These are phyloP conservation scores for Silene vulgaris DNA, from an alignment of 179 eudicot species.

Conservation along the genomic window DNA sequence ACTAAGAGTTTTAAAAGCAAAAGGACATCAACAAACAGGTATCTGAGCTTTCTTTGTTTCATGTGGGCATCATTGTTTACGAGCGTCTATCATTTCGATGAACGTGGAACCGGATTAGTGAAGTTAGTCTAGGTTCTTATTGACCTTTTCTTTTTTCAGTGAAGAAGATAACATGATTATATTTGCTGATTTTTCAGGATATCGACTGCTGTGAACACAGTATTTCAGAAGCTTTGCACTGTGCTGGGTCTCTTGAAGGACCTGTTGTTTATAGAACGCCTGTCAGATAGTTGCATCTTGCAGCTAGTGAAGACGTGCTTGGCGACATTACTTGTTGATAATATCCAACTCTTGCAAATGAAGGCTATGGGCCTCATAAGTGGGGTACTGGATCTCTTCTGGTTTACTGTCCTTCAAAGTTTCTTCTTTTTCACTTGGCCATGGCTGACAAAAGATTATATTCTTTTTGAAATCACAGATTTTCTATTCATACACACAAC, in stretches of 20 bases:
- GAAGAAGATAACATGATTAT: constrained; percentile 18
- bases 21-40: constrained; percentile 63
- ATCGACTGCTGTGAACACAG: constrained; percentile 60
- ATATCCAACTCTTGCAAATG: constrained; percentile 89
- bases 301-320: constrained; percentile 82
- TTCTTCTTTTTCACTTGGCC: constrained; percentile 15
- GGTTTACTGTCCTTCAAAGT: constrained; percentile 18
- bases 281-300: constrained; percentile 93
- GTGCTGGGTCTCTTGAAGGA: constrained; percentile 74
- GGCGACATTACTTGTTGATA: constrained; percentile 83
- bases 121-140: not conserved
- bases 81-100: constrained; percentile 5
- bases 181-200: constrained; percentile 41
- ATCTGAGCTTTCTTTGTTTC: constrained; percentile 13
- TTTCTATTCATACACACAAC: constrained; percentile 67
- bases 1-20: constrained; percentile 57
- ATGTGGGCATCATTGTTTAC: constrained; percentile 3
- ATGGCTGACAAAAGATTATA: constrained; percentile 13
- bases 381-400: constrained; percentile 52
- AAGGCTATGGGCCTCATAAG: constrained; percentile 81
- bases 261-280: constrained; percentile 68
- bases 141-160: not conserved
- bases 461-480: constrained; percentile 50
- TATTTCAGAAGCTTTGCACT: constrained; percentile 83
- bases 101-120: constrained; percentile 5